Conservation (phyloP, 108 stramenopile species). For the Cyclotella baltica region DNA sequence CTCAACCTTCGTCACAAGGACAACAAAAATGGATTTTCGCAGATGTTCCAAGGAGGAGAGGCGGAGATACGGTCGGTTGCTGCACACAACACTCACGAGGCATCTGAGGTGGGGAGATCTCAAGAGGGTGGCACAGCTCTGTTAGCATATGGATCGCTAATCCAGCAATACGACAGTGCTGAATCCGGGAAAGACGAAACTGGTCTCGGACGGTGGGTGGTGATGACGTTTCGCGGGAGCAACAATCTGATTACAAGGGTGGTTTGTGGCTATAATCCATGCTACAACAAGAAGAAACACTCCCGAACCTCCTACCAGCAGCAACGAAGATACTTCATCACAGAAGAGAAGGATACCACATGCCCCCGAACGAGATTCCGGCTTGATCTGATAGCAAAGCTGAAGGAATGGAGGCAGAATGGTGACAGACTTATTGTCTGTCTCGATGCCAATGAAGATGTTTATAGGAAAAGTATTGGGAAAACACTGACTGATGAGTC, state of each 20-base stretch:
- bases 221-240: neutral
- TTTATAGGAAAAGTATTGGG: neutral
- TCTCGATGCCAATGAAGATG: slow-evolving; percentile 25
- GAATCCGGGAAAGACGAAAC: slow-evolving; percentile 6
- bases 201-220: slow-evolving; percentile 6
- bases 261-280: neutral
- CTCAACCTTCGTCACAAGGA: neutral
- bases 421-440: slow-evolving; percentile 8
- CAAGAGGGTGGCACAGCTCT: slow-evolving; percentile 29
- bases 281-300: neutral
- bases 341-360: neutral
- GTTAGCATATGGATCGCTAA: slow-evolving; percentile 4
- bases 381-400: neutral
- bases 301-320: neutral
- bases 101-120: neutral
- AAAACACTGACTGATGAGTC: neutral
- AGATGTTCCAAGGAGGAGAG: slow-evolving; percentile 26
- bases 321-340: neutral
- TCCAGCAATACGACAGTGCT: neutral
- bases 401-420: neutral
- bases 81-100: slow-evolving; percentile 16
- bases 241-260: neutral
- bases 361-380: neutral
- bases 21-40: slow-evolving; percentile 3
- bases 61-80: slow-evolving; percentile 5